A percentile compares a stretch with the other conserved stretches of the same genome.
Conservation (phyloP, 208 protist genomes). For the Leishmania aethiopica region DNA sequence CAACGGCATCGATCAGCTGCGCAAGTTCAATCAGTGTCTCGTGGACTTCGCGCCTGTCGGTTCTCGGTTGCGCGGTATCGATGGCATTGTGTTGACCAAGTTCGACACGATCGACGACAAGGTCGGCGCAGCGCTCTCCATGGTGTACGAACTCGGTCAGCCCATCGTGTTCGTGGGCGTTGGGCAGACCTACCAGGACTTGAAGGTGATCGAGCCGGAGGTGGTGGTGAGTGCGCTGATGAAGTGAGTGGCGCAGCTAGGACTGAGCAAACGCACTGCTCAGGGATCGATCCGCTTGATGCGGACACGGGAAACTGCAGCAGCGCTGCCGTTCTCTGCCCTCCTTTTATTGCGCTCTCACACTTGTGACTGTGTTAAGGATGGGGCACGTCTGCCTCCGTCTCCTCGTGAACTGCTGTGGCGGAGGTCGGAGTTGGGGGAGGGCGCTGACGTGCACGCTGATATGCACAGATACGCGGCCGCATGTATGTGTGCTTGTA, state of each 20-base stretch:
- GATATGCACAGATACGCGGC: not conserved
- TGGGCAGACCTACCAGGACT: conserved; percentile 98
- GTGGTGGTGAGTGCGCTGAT: conserved; percentile 96
- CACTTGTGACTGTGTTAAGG: not conserved
- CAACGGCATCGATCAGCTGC: conserved; percentile 99
- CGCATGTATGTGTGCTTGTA: not conserved
- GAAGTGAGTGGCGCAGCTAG: conserved; percentile 48
- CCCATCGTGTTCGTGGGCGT: conserved; percentile 99
- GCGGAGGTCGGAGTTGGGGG: not conserved
- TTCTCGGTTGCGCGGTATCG: conserved; percentile 91
- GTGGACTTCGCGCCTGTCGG: conserved; percentile 87
- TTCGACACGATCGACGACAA: conserved; percentile 99
- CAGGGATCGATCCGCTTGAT: not conserved
- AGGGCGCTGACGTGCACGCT: not conserved
- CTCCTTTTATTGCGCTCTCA: not conserved
- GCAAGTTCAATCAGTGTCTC: conserved; percentile 97
- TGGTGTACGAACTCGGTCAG: conserved; percentile 99
- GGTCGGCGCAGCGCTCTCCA: conserved; percentile 99
- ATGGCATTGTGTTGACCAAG: conserved; percentile 99
- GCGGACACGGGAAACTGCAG: not conserved
- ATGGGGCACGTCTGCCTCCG: not conserved
- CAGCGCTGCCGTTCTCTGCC: not conserved
- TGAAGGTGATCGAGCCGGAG: conserved; percentile 95
- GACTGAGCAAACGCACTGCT: not conserved
- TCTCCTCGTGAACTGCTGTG: not conserved